Evolutionary conservation across 164 flowering plant genomes (phyloP), one percentile per base, ranked within the genome.

Genomic region (Magnolia officinalis): DNA sequence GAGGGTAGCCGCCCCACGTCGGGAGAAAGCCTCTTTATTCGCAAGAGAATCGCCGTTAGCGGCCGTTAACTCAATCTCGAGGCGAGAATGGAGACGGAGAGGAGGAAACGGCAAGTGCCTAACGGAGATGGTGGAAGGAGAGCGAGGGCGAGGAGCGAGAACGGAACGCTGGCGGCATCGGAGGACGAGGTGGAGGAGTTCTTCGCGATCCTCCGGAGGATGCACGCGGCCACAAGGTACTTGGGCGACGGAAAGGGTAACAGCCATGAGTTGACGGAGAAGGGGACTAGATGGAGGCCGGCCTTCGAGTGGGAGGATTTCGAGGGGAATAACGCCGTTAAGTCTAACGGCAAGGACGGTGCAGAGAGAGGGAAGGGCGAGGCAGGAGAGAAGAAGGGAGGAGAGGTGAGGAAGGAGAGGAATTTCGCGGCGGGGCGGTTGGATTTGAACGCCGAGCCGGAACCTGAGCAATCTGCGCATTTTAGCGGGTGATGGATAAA

Each of bases 171-270:
- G 63, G 51, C 65, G 37, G 77, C 79, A 9, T 73, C 80, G 70
- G 88, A 85, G 68, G 87, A 76, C n/a, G 88, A 88, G 73, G 89
- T 88, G 63, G 89, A 88, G 69, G 91, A 86, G 75, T 88, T 88
- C 85, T 86, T 82, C 71, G 83, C 87, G 18, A 88, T 85, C 29
- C 75, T 88, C 13, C 75, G 82, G 64, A 76, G 88, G 24, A 77
- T 84, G 24, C 87, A 77, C 52, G 85, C 81, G 50, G 89, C 86
- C 2, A 82, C 84, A 8, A 80, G 58, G 69, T 82, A 87, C 50
- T 81, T 83, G 50, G 67, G 79, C 72, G 70, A 80, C 9, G 79
- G 82, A 21, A 63, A 76, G 23, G 79, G 70, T 23, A 78, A 67
- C 4, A 63, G 23, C 19, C 26, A 37, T 8, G 19, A 68, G 14